phyloP scores from a whole-genome alignment of 805 yeast genomes.

The Pichia exigua region DNA sequence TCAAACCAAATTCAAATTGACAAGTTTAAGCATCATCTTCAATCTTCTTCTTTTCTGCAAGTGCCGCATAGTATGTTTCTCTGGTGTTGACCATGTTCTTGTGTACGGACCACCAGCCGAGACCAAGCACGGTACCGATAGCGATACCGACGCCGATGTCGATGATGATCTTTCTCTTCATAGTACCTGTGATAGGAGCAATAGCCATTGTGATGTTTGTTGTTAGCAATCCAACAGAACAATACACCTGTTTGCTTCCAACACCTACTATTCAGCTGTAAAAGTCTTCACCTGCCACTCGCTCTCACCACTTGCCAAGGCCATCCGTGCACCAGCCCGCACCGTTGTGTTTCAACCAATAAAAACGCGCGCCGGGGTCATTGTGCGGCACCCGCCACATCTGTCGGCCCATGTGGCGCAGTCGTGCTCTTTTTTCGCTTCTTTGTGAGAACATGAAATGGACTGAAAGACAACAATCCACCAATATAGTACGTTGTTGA shows the following conservation, averaged over 20 bases:
- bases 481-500: too few relatives aligned
- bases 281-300: not conserved
- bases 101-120: slow-evolving; percentile 83
- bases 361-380: not conserved
- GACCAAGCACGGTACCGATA: slow-evolving; percentile 42
- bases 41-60: slow-evolving; percentile 66
- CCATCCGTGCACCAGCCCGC: slow-evolving; percentile 1
- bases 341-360: not conserved
- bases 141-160: slow-evolving; percentile 61
- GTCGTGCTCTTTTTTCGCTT: not conserved
- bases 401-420: not conserved
- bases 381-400: not conserved
- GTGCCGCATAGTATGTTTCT: slow-evolving; percentile 75
- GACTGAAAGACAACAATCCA: too few relatives aligned
- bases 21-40: slow-evolving; percentile 34
- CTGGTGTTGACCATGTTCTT: slow-evolving; percentile 61
- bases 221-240: not conserved
- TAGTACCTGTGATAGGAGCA: slow-evolving; percentile 79
- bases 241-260: not conserved
- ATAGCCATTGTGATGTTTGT: slow-evolving; percentile 47
- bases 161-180: slow-evolving; percentile 71
- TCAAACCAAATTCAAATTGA: not conserved
- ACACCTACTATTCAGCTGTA: not conserved
- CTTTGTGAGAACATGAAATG: too few relatives aligned
- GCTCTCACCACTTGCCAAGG: not conserved